These are phyloP conservation scores for Aureobasidium sp. DNA, from an alignment of 2,329 filamentous ascomycete genomes.

Conservation along the genomic window DNA sequence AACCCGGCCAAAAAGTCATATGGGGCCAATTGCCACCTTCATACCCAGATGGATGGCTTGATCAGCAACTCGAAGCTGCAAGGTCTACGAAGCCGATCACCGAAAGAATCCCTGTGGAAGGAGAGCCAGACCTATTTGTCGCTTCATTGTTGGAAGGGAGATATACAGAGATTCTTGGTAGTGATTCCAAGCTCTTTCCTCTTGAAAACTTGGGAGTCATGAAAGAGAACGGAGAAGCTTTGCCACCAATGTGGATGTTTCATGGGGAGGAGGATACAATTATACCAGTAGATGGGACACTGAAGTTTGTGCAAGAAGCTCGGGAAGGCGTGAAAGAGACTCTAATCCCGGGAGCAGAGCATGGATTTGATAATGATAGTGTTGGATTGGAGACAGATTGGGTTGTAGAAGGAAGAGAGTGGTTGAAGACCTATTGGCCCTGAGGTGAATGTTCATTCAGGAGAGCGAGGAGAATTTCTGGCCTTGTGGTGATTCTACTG, in stretches of 20 bases:
- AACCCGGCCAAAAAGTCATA: constrained; percentile 15
- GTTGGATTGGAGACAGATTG: constrained; percentile 19
- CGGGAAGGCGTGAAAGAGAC: constrained; percentile 18
- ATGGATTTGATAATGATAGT: constrained; percentile 29
- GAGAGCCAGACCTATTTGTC: constrained; percentile 16
- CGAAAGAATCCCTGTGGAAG: constrained; percentile 5
- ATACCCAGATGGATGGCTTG: constrained; percentile 10
- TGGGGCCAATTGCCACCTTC: not conserved
- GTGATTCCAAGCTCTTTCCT: constrained; percentile 22
- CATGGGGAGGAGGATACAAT: constrained; percentile 28
- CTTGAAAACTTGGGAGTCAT: constrained; percentile 23
- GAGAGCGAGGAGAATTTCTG: too few species aligned
- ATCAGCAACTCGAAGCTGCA: not conserved
- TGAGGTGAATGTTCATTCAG: not conserved
- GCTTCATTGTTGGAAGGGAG: constrained; percentile 17
- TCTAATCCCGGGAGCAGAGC: constrained; percentile 24
- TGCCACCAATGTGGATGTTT: constrained; percentile 27
- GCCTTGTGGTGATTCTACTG: too few species aligned
- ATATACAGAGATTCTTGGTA: constrained; percentile 14
- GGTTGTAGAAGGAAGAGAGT: not conserved
- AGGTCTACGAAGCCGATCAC: constrained; percentile 4
- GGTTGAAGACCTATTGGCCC: not conserved
- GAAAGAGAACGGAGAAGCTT: constrained; percentile 3
- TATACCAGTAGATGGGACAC: not conserved
- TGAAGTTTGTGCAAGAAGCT: not conserved